Base-by-base conservation (phyloP, 2,329 filamentous ascomycete genomes). In the Neonectria neomacrospora region DNA sequence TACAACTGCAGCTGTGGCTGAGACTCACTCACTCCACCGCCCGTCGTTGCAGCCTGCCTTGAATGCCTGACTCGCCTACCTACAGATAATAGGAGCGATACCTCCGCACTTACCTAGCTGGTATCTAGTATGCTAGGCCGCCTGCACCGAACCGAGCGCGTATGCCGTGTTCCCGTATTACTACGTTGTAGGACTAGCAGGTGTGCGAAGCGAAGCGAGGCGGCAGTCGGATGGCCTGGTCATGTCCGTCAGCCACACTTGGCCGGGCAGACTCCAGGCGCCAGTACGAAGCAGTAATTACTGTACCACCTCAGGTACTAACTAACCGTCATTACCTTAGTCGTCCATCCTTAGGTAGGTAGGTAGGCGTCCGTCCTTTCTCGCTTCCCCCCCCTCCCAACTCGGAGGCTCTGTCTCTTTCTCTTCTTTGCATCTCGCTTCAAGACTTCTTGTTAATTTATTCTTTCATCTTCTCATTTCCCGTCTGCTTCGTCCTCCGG, bases 241-340 rank as follows among this genome's bases (percentile, higher is more conserved):
- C 47, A 56, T 53, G 39, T 28, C 20, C 16, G 51, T 61, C 48
- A 62, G 59, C 59, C 59, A 62, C 59, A 62, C 20, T n/a, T 37
- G 9, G 45, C 20, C 32, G 14, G 50, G 32, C 50, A 39, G 12
- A 39, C 48, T 45, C 55, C 37, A 58, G 47, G 55, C 45, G 55
- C 55, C 47, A 45, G 30, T 37, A 26, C 23, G 23, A 26, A 26
- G 23, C 6, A 44, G 55, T n/a, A 26, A 32, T 32, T 12, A 32
- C 30, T 32, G 30, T 10, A 32, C 30, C 30, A 32, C 30, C 30
- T 37, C 34, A 37, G 34, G 34, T 37, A n/a, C 34, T n/a, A 48
- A 20, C 50, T 20, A 52, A 41, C 41, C 28, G 32, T 50, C 54
- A 30, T 48, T 53, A 37, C 55, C 23, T 37, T 22, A 39, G 45